Evolutionary conservation across 2,329 filamentous ascomycete genomes (phyloP), one percentile per base, ranked within the genome.

Genomic region (Hysterium pulicare): DNA sequence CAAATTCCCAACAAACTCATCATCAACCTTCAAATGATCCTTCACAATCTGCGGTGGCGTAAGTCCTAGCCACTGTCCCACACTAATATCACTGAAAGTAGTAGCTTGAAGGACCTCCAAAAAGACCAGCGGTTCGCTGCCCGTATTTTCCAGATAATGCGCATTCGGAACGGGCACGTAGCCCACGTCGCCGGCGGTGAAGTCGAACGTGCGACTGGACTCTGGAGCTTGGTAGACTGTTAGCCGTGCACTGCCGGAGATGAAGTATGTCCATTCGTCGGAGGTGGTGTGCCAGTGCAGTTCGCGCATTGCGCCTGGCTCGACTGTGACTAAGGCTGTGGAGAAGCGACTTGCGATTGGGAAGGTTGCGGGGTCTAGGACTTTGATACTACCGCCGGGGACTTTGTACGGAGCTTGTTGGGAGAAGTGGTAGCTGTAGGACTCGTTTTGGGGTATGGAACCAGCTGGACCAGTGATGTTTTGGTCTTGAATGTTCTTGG

Each of bases 301-400:
- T 55, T 83, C 80, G 17, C 81, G 74, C 76, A 83, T 78, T 1
- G 79, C 79, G n/a, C 80, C 80, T 0, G 80, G 79, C 51, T 80
- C 68, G 23, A 83, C 66, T 2, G 74, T 78, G 8, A 83, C 75
- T 2, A 82, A 67, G 0, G 77, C 78, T 0, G 74, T 73, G 3
- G 78, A 76, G 57, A 83, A 80, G 42, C 69, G 71, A 9, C 57
- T 59, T 0, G 80, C 76, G 21, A 80, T 66, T 4, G 80, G 80
- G 62, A 83, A 83, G 1, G 72, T 78, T 0, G 62, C 57, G 0
- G 77, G 71, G 52, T 83, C 80, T 5, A 82, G 57, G 41, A 83
- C 75, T 66, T 82, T 82, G 50, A 83, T 75, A 1, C 68, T 73
- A 4, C 79, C 80, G 23, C 79, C 79, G 0, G 77, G 75, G 0